A percentile compares a stretch with the other conserved stretches of the same genome.
These are phyloP conservation scores for Verticillium tricorpus DNA, from an alignment of 2,329 filamentous ascomycete species.

Conservation along the genomic window DNA sequence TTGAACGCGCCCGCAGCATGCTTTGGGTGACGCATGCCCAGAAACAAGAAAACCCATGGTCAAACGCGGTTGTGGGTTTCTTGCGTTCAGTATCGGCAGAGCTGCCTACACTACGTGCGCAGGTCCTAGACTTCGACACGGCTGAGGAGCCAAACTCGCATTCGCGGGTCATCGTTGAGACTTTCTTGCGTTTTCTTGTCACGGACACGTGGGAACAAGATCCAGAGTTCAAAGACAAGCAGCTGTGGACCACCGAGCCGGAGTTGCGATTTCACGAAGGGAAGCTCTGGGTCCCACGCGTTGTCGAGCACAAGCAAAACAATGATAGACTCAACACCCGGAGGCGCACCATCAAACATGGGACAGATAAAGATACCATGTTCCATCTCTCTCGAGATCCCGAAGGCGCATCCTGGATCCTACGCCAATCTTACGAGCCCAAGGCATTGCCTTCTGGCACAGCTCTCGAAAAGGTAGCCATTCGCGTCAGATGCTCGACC, in stretches of 20 bases:
- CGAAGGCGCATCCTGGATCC: not conserved
- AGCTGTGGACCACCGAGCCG: not conserved
- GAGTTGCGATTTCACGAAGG: not conserved
- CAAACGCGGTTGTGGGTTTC: not conserved
- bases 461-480: not conserved
- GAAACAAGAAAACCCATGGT: not conserved
- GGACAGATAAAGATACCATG: not conserved
- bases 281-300: not conserved
- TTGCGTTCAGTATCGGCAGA: not conserved
- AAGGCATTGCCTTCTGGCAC: not conserved
- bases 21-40: slow-evolving; percentile 7
- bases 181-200: not conserved
- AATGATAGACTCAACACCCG: not conserved
- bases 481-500: too few relatives aligned
- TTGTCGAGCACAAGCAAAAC: not conserved
- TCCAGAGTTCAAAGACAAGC: not conserved
- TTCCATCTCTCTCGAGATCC: not conserved
- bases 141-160: not conserved
- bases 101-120: not conserved
- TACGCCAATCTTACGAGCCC: not conserved
- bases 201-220: not conserved
- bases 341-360: not conserved
- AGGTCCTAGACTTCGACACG: not conserved
- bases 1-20: slow-evolving; percentile 6
- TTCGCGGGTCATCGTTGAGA: not conserved